Base-by-base conservation (phyloP, 345 rosid species). In the Lagerstroemia speciosa region DNA sequence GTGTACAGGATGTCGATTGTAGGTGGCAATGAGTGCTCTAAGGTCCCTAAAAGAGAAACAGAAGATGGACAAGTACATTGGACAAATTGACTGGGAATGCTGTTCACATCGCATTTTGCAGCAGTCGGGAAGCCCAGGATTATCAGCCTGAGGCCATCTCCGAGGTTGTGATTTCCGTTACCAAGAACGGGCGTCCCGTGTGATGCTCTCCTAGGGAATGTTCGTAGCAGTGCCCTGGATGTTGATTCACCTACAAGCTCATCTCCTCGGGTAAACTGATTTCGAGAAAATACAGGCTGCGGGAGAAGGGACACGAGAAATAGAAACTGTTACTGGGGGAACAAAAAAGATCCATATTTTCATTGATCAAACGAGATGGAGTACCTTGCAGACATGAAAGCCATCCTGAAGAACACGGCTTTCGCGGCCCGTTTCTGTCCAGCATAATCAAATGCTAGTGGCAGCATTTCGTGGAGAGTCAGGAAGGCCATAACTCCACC, bases 401-500 rank as follows among this genome's bases (percentile, higher is more conserved):
- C 96, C 99, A 94, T 94, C 31, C 99, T 97, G 26, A 89, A 64
- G 84, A 94, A 94, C 62, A 91, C 95, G 61, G 99, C 97, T 78
- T 94, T 94, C 36, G 89, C 96, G 65, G 99, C 97, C 78, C 88
- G 99, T 72, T 94, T 94, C 84, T 84, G 99, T 43, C 97, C 99
- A 24, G 97, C 97, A 82, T 94, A 94, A 79, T 94, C 96, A 77
- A 94, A 91, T 69, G 99, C 97, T 81, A 94, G 82, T 7, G 99
- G 99, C 67, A 94, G 87, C 99, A 94, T 91, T 74, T 91, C 99
- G 60, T 94, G 99, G 74, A 94, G 81, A 30, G 99, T 94, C 30
- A 94, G 86, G 82, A 94, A 94, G 37, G 99, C 97, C 99, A 94
- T 94, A 69, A 94, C 95, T 70, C 99, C 99, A 73, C 99, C 97